Evolutionary conservation across 371 early-diverging fungal genomes (phyloP).

Genomic region (Zopfochytrium polystomum): DNA sequence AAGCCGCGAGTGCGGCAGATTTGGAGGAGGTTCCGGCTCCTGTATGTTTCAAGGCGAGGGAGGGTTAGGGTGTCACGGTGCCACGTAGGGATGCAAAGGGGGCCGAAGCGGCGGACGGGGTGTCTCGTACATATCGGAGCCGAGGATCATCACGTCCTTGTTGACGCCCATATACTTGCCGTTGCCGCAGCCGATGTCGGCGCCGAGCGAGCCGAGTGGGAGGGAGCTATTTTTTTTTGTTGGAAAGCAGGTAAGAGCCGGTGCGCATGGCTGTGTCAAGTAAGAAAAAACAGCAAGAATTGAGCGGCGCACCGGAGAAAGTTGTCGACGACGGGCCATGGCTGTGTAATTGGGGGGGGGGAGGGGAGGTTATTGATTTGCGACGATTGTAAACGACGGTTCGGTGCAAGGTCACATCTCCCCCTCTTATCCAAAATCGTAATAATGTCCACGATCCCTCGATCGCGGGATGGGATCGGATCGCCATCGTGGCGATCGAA

Average conservation of each 20-base stretch:
- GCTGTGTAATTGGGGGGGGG: constrained; percentile 41
- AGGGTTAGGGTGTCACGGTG: background rate
- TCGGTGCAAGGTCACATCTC: too few relatives aligned
- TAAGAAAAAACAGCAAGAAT: constrained; percentile 52
- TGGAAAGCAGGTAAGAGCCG: too few relatives aligned
- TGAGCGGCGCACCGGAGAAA: too few relatives aligned
- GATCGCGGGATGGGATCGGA: too few relatives aligned
- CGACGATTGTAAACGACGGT: too few relatives aligned
- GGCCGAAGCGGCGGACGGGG: background rate
- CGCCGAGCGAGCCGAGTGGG: too few relatives aligned
- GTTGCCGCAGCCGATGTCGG: too few relatives aligned
- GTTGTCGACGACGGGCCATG: constrained; percentile 94
- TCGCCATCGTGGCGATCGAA: too few relatives aligned
- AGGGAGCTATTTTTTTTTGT: too few relatives aligned
- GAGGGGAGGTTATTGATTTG: too few relatives aligned
- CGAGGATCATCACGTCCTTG: constrained; percentile 66
- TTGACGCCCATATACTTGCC: constrained; percentile 95
- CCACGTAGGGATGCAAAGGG: background rate
- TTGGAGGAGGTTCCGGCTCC: constrained; percentile 74
- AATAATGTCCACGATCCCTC: too few relatives aligned
- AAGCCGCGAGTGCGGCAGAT: constrained; percentile 73
- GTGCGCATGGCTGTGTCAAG: constrained; percentile 94
- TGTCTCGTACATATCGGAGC: constrained; percentile 74
- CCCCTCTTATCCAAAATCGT: too few relatives aligned
- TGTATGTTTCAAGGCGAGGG: constrained; percentile 1